Evolutionary conservation across 148 eudicot genomes (phyloP), one percentile per base, ranked within the genome.

Genomic region (Selenicereus undatus): DNA sequence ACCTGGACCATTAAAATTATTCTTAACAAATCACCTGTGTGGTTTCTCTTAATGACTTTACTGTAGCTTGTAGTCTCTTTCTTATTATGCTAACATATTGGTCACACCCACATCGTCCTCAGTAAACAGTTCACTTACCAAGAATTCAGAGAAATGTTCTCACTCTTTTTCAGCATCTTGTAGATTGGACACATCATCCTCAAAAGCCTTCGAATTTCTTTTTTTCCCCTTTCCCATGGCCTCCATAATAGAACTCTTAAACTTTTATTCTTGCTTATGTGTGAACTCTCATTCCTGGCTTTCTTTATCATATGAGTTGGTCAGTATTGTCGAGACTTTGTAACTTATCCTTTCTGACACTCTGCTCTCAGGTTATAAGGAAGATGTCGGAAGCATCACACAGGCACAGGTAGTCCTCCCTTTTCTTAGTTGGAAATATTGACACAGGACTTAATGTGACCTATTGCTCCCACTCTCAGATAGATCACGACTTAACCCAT

Each of bases 301-400:
- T 64, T 62, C 70, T 64, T 62, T n/a, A 24, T 21, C 20, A 73
- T 66, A 36, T 76, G 36, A 8, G 27, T 78, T 8, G n/a, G 45
- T 2, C 68, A 50, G 5, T n/a, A 32, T 26, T 50, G 21, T 26
- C 24, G 22, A 54, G 27, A 74, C n/a, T n/a, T 26, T 60, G 48
- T 58, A 54, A 65, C 36, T 69, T 79, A 11, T 73, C 30, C 29
- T 24, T 36, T 39, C 16, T 62, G 36, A 75, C 56, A 35, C 29
- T 78, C 43, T 75, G 82, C 62, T 64, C 75, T 80, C 89, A 95
- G 98, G 88, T 95, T 65, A 89, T 90, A 85, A 86, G 81, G 79
- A 95, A 86, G 87, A 89, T 95, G 90, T 83, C 93, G 21, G 93
- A 90, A 84, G 48, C 88, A 78, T 89, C 88, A 43, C 94, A 92